Conservation (phyloP, 1,139 yeast genomes). For the Debaryomycetaceae sp. region DNA sequence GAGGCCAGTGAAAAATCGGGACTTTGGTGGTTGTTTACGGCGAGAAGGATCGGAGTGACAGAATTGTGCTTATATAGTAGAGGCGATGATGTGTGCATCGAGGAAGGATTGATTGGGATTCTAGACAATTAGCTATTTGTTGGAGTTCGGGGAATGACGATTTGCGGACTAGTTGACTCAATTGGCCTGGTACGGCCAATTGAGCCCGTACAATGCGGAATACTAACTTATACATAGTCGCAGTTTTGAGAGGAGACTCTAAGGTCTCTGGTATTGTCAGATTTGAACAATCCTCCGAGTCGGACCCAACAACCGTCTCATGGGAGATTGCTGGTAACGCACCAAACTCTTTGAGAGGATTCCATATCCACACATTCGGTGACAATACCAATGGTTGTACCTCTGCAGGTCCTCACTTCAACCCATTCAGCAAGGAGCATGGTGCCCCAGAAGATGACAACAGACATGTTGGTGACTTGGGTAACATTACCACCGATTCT, state of each 20-base stretch:
- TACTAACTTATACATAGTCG: constrained; percentile 48
- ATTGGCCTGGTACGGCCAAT: no score
- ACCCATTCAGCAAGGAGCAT: constrained; percentile 86
- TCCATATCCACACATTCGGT: constrained; percentile 98
- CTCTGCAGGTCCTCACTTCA: constrained; percentile 98
- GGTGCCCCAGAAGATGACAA: constrained; percentile 89
- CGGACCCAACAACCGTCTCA: constrained; percentile 77
- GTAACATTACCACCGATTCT: constrained; percentile 86
- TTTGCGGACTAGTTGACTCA: no score
- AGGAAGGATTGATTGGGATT: no score
- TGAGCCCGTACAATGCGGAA: no score
- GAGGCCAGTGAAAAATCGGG: background rate
- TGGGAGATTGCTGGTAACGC: constrained; percentile 89
- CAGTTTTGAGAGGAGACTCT: constrained; percentile 94
- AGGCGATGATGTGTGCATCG: no score
- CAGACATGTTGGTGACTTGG: constrained; percentile 98
- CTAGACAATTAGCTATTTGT: no score
- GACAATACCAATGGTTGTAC: constrained; percentile 99
- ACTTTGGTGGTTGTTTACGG: background rate
- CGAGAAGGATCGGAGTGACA: background rate
- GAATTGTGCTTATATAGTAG: no score
- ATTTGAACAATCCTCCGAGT: constrained; percentile 78
- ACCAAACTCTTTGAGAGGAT: constrained; percentile 86
- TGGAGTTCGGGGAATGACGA: no score
- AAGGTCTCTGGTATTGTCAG: constrained; percentile 81